Evolutionary conservation across 441 rosid genomes (phyloP), one percentile per base, ranked within the genome.

Genomic region (Mallotus japonicus): DNA sequence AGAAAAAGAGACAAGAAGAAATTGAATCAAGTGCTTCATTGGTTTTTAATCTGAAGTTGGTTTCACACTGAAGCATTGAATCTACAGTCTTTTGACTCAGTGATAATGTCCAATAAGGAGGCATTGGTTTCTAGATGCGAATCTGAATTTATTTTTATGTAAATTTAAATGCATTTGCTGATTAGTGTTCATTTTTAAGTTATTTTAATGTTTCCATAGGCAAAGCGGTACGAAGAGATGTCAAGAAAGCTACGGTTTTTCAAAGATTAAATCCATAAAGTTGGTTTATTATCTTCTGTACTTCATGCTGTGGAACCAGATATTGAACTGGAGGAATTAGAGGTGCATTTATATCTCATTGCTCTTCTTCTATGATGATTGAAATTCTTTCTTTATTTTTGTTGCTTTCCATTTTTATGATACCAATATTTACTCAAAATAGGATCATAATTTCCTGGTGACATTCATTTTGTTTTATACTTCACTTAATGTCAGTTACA

Each of bases 201-300:
- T 44, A 51, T 80, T 79, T 24, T 70, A 73, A 75, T 80, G 70
- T 54, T 72, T 79, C 70, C 57, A 77, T 81, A 96, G 99, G 97
- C 92, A 66, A 96, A 96, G 79, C 86, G 97, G 71, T 96, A 98
- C 17, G 97, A 96, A 69, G 99, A 96, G 83, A 96, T 93, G 98
- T 92, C 97, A 60, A 89, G 99, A 81, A 96, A 96, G 85, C 86
- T 96, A 47, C 87, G 90, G 10, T 91, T 89, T 85, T 82, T 95
- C 75, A 95, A 85, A 85, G 98, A 95, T 77, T 98, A 95, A 89
- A 91, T 91, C 69, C 83, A 69, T 70, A 96, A 92, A 85, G 96
- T 98, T 73, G 90, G 97, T 78, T 80, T 96, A 61, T 75, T 85
- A 62, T 87, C 91, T 79, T 85, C 86, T 51, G 73, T 82, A 44